Base-by-base conservation (phyloP, 768 basidiomycete species). In the Kwoniella botswanensis region DNA sequence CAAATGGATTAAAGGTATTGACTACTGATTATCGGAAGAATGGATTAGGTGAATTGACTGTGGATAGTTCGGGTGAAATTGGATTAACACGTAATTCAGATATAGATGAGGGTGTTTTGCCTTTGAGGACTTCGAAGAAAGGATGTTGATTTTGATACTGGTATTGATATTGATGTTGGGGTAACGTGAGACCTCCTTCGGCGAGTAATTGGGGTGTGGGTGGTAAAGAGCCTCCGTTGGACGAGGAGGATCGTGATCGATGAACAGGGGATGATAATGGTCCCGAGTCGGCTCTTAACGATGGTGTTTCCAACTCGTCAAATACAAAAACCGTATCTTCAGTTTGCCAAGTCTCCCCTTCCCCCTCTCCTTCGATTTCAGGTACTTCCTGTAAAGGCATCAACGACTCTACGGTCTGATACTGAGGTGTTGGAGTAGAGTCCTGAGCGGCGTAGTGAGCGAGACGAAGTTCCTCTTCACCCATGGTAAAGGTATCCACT, bases 401-500 rank as follows among this genome's bases (percentile, higher is more conserved):
- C 52, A 68, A 42, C 9, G 60, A 46, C n/a, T 62, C 57, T 58
- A 63, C 50, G 18, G 17, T 24, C 26, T 69, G 57, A 55, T 65
- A 64, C 54, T 54, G 63, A 52, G 60, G 63, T 35, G 60, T 70
- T 10, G 67, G 65, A 11, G 65, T 68, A 1, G 55, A 35, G 12
- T 54, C 35, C 62, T 73, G 73, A 18, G 79, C 79, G n/a, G 75
- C 73, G 12, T 74, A 71, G 52, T 83, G 80, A 7, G 82, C 79
- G 4, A 26, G 7, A 4, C 70, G 73, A 0, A 88, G 80, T 74
- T 89, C 88, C 59, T 85, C 84, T 50, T 87, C 86, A 55, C 84
- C 84, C 85, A 88, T 85, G 78, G 88, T 90, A 85, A 93, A 90
- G 2, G 88, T 86, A 43, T 87, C 86, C 52, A 90, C 82, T 6